A percentile compares a stretch with the other conserved stretches of the same genome.
Evolutionary conservation across 352 stramenopile genomes (phyloP).

Genomic region (Pythium myriotylum): DNA sequence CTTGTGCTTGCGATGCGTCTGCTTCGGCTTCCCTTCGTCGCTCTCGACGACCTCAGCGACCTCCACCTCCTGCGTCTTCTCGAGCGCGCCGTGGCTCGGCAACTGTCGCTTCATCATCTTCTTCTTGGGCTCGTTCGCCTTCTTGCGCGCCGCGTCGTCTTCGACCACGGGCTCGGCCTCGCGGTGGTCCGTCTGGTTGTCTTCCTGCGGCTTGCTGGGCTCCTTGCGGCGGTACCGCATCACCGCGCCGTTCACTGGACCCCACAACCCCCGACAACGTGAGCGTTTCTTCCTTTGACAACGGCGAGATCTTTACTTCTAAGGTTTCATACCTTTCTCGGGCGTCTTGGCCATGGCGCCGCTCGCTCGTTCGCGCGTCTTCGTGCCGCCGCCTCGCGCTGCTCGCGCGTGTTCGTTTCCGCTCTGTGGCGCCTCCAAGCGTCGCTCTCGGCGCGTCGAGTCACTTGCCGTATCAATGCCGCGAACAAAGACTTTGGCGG

Average conservation of each 20-base stretch:
- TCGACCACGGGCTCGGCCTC: slow-evolving; percentile 13
- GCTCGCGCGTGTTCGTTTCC: neutral
- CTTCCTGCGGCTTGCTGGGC: slow-evolving; percentile 6
- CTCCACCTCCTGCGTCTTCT: neutral
- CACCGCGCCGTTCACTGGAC: slow-evolving; percentile 5
- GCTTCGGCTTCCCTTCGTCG: neutral
- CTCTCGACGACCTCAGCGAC: neutral
- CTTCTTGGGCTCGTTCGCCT: slow-evolving; percentile 18
- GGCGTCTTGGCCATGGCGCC: slow-evolving; percentile 53
- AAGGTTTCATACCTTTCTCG: slow-evolving; percentile 33
- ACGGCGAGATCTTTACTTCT: neutral
- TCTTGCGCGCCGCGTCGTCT: slow-evolving; percentile 18
- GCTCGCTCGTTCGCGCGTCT: neutral
- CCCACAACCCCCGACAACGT: too few species aligned
- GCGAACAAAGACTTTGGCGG: slow-evolving; percentile 6
- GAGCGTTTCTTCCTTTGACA: too few species aligned
- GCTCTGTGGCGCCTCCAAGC: slow-evolving; percentile 13
- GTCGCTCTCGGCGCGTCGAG: slow-evolving; percentile 16
- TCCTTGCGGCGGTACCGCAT: slow-evolving; percentile 64
- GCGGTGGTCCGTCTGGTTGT: slow-evolving; percentile 36
- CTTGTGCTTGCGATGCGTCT: slow-evolving; percentile 18
- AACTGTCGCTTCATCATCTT: slow-evolving; percentile 25
- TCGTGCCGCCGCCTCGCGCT: neutral
- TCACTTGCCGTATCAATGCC: slow-evolving; percentile 13
- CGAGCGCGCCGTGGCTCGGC: neutral